Base-by-base conservation (phyloP, 306 rosid genomes). In the Elaeagnus macrophylla region DNA sequence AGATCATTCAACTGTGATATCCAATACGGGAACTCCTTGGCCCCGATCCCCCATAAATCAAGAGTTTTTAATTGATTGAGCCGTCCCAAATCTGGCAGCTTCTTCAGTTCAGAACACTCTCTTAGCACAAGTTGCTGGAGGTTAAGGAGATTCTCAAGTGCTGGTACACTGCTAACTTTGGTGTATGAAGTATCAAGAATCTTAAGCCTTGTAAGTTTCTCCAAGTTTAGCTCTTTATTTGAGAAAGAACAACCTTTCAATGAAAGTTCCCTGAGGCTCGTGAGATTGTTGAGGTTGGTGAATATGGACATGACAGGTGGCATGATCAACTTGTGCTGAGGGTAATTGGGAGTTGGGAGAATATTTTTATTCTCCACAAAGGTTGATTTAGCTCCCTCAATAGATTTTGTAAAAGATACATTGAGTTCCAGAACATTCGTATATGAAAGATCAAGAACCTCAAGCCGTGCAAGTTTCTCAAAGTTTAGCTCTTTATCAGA, bases 381-480 rank as follows among this genome's bases (percentile, higher is more conserved):
- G 9, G 60, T 12, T 20, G 46, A 53, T 12, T 56, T 47, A 37
- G 37, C 18, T 13, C 25, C 59, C 37, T 11, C 10, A 12, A 50
- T 3, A 13, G 41, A 16, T 9, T 8, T 38, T 39, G 69, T 53
- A 42, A 65, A 66, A 39, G 15, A 44, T 13, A 57, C 36, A 59
- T 62, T 35, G 16, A 72, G 66, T 57, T 61, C 57, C 40, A 67
- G 58, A 25, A 72, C 25, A 0, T 7, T 0, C 9, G 69, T 57
- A 37, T 14, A 6, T 0, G 73, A 67, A 18, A 72, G 64, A 67
- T 72, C 51, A 65, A 72, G 47, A 54, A 62, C 66, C 53, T 73
- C 54, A 1, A 73, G 66, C 48, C 51, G 13, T 15, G 39, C 20
- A 9, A 39, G 65, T 0, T 14, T 8, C 49, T 12, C 43, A 12